Evolutionary conservation across 345 rosid genomes (phyloP).

Genomic region (Iberis pinnata): DNA sequence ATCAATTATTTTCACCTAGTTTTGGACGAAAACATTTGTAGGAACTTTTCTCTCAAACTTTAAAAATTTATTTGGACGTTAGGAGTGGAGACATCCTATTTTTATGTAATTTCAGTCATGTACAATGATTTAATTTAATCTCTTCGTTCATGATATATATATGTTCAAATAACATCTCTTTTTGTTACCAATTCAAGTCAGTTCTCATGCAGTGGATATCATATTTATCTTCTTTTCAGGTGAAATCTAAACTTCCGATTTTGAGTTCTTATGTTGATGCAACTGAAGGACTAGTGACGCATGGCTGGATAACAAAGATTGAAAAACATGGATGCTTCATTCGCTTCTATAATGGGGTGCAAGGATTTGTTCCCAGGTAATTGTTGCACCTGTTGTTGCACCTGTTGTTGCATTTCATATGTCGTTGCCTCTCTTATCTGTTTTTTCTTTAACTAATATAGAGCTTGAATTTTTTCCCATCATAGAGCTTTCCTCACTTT

Average conservation of each 20-base stretch:
- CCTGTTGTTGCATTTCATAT: slow-evolving; percentile 9
- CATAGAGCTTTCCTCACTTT: slow-evolving; percentile 3
- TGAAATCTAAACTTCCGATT: slow-evolving; percentile 79
- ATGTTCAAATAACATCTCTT: slow-evolving; percentile 8
- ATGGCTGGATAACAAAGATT: slow-evolving; percentile 96
- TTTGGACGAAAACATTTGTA: not conserved
- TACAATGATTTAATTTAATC: too few species aligned
- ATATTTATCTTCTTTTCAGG: slow-evolving; percentile 44
- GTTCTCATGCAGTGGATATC: slow-evolving; percentile 16
- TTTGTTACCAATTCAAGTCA: slow-evolving; percentile 9
- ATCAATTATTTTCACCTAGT: slow-evolving; percentile 5
- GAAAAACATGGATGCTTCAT: slow-evolving; percentile 94
- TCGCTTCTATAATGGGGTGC: slow-evolving; percentile 94
- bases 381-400: slow-evolving; percentile 22
- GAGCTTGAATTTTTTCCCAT: not conserved
- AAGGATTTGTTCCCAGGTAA: slow-evolving; percentile 85
- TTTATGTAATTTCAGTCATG: too few species aligned
- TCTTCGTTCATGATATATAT: too few species aligned
- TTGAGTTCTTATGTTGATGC: slow-evolving; percentile 84
- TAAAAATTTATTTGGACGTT: not conserved
- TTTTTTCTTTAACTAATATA: slow-evolving; percentile 1
- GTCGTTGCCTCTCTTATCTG: slow-evolving; percentile 13
- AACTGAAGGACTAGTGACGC: slow-evolving; percentile 64
- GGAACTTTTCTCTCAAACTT: slow-evolving; percentile 3
- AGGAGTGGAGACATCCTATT: slow-evolving; percentile 5